phyloP scores from a whole-genome alignment of 768 basidiomycete genomes.

The Mycena venus region DNA sequence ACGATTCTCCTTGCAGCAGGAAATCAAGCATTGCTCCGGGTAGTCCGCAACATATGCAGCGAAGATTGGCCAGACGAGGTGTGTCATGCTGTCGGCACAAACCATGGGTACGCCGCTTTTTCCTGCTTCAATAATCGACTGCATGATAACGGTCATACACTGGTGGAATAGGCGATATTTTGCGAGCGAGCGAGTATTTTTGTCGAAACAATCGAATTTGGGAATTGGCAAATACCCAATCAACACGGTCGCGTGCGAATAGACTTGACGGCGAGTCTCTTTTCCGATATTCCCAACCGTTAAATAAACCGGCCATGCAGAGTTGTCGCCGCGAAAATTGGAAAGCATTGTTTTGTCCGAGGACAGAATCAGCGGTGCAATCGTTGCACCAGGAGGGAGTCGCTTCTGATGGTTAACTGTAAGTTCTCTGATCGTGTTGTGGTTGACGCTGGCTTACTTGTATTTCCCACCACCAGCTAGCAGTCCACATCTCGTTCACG shows the following conservation, averaged over 20 bases:
- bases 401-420: background rate
- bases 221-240: constrained; percentile 50
- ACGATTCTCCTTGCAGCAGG: constrained; percentile 28
- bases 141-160: constrained; percentile 40
- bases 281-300: constrained; percentile 40
- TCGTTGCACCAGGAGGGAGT: constrained; percentile 21
- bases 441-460: constrained; percentile 46
- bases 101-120: constrained; percentile 24
- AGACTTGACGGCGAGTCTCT: constrained; percentile 36
- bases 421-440: background rate
- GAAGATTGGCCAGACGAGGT: constrained; percentile 25
- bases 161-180: constrained; percentile 48
- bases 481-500: constrained; percentile 45
- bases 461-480: constrained; percentile 47
- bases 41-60: too few relatives aligned
- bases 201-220: constrained; percentile 43
- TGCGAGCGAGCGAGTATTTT: constrained; percentile 25
- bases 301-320: constrained; percentile 51
- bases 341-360: constrained; percentile 52
- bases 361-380: constrained; percentile 46
- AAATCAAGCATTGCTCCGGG: constrained; percentile 1
- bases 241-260: constrained; percentile 41
- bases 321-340: constrained; percentile 45
- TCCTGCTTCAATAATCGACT: constrained; percentile 34
- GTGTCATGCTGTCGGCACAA: constrained; percentile 13